Base-by-base conservation (phyloP, 164 flowering plant genomes). In the Amborella trichopoda region DNA sequence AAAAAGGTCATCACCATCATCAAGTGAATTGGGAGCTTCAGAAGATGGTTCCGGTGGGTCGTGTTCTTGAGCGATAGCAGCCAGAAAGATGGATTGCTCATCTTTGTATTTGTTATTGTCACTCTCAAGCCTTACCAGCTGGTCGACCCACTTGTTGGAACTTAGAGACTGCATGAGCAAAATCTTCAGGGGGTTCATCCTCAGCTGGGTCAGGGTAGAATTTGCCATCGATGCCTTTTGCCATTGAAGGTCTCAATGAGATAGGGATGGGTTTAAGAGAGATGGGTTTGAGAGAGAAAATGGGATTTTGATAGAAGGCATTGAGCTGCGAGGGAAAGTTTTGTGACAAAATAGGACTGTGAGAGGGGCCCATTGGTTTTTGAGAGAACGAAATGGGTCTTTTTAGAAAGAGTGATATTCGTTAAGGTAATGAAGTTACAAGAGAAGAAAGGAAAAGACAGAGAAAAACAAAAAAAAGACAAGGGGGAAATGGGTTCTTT, bases 111-210 rank as follows among this genome's bases (percentile, higher is more conserved):
- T 74, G 93, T 28, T 91, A 94, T 55, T 81, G 60, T 32, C 48
- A 55, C 57, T 73, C 74, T 5, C 93, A 63, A 4, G 85, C 90
- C 0, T 82, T 78, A 13, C 83, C 65, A 3, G 95, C 93, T 20
- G 72, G 81, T 33, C 80, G 94, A 11, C 76, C 59, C 27, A 91
- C 75, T 40, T 83, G 96, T 53, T 78, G 65, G 62, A 81, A 81
- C 52, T 68, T 81, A 40, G 77, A 70, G 14, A 91, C 70, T 0
- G 95, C 98, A 26, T 86, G 98, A 16, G 44, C 70, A 8, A 83
- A 47, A 51, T 87, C 96, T 55, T 91, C 99, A 0, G 96, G 96
- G 4, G 96, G 99, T 68, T 91, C 95, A 46, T 81, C 78, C 33
- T 78, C 94, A 0, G 83, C 33, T 0, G 99, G 83, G 32, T 48